These are phyloP conservation scores for Tubosaeta sp. DNA, from an alignment of 768 basidiomycete species.

Conservation along the genomic window DNA sequence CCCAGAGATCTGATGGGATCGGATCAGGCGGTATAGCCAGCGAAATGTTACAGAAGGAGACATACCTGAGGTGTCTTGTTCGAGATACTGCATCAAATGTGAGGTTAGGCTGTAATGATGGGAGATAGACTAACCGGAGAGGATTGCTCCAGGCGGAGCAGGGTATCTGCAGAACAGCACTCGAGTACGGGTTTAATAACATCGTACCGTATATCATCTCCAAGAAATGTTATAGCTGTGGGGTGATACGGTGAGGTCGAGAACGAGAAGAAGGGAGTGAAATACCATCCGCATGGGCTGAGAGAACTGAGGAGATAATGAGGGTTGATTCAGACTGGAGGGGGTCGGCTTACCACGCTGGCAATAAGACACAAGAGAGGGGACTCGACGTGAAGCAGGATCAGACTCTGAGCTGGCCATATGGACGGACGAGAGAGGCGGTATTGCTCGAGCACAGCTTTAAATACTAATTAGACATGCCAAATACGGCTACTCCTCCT, in stretches of 20 bases:
- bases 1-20: conserved; percentile 58
- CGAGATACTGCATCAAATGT: conserved; percentile 42
- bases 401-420: conserved; percentile 37
- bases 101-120: conserved; percentile 9
- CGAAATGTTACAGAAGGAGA: background rate
- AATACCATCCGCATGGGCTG: conserved; percentile 56
- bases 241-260: conserved; percentile 2
- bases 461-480: conserved; percentile 14
- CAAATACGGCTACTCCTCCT: conserved; percentile 12
- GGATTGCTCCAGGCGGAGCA: conserved; percentile 61
- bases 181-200: conserved; percentile 72
- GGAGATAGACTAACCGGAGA: conserved; percentile 55
- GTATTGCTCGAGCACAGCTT: conserved; percentile 12
- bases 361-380: conserved; percentile 63
- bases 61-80: conserved; percentile 53
- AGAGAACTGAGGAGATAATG: conserved; percentile 43
- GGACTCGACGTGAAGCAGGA: conserved; percentile 40
- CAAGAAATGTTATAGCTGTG: conserved; percentile 61
- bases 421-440: background rate
- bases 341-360: conserved; percentile 56
- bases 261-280: background rate
- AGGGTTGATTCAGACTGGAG: conserved; percentile 2
- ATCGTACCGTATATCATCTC: conserved; percentile 54
- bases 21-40: conserved; percentile 1
- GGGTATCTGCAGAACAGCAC: conserved; percentile 65